These are phyloP conservation scores for Tetracladium maxilliforme DNA, from an alignment of 2,329 filamentous ascomycete genomes.

Conservation along the genomic window DNA sequence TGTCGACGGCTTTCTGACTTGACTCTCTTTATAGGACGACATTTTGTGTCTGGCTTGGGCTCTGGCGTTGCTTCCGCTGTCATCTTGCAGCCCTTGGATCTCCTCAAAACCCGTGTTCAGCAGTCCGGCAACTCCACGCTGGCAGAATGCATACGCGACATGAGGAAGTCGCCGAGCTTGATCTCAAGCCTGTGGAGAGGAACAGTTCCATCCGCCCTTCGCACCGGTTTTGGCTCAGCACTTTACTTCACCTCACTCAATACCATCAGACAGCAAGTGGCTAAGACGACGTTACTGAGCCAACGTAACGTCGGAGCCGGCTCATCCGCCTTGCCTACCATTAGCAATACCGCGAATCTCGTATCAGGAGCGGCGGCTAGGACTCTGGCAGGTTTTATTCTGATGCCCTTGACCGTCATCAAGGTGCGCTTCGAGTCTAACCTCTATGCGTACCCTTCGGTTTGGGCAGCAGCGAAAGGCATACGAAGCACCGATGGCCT, in stretches of 20 bases:
- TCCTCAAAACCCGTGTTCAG: constrained; percentile 92
- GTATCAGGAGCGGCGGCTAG: constrained; percentile 72
- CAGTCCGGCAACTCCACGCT: constrained; percentile 66
- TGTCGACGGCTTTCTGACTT: too few relatives aligned
- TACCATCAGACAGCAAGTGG: constrained; percentile 57
- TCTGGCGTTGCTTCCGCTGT: constrained; percentile 82
- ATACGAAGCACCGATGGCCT: constrained; percentile 61
- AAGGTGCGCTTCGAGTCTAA: constrained; percentile 93
- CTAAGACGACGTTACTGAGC: constrained; percentile 24
- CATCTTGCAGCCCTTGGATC: constrained; percentile 84
- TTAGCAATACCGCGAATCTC: constrained; percentile 76
- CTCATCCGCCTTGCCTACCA: constrained; percentile 65
- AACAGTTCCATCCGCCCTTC: constrained; percentile 79
- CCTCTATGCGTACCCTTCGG: constrained; percentile 68
- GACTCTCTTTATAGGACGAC: too few relatives aligned
- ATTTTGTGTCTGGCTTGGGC: constrained; percentile 77
- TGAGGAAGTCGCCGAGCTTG: constrained; percentile 46
- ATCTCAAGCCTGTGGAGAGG: constrained; percentile 79
- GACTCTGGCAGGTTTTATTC: constrained; percentile 72
- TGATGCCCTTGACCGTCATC: constrained; percentile 93
- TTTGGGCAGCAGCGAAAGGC: constrained; percentile 57
- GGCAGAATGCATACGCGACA: constrained; percentile 49
- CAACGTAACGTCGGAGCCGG: constrained; percentile 11
- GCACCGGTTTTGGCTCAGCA: constrained; percentile 84
- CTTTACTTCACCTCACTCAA: constrained; percentile 90